Evolutionary conservation across 2,329 filamentous ascomycete species (phyloP).

Genomic region (Pseudogymnoascus sp.): DNA sequence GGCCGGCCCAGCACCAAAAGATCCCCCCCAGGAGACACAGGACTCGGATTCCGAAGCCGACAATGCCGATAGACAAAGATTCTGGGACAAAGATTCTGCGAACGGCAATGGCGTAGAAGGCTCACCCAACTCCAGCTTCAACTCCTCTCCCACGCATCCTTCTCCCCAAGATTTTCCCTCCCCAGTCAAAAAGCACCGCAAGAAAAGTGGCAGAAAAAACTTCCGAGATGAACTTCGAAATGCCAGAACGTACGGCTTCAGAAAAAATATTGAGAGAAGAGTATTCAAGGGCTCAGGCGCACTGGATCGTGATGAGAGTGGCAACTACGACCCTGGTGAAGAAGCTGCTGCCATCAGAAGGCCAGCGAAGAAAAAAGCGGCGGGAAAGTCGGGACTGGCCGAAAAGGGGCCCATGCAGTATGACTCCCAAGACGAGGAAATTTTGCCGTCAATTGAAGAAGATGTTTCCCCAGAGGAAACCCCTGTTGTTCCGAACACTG

Average conservation of each 20-base stretch:
- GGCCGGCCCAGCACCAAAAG: background rate
- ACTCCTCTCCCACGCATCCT: background rate
- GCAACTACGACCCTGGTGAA: constrained; percentile 6
- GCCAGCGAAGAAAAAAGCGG: background rate
- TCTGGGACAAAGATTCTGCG: background rate
- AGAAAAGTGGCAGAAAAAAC: background rate
- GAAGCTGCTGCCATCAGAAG: background rate
- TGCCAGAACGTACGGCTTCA: background rate
- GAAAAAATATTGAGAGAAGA: background rate
- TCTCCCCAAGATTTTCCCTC: background rate
- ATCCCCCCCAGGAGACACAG: background rate
- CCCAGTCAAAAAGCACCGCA: background rate
- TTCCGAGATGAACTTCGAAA: background rate
- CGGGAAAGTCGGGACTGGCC: background rate
- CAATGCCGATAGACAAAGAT: background rate
- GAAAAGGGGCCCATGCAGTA: background rate
- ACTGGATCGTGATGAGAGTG: constrained; percentile 7
- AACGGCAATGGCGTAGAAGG: background rate
- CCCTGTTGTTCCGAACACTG: background rate
- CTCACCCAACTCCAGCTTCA: background rate
- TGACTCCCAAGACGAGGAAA: background rate
- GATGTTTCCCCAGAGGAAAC: background rate
- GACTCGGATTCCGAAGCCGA: background rate
- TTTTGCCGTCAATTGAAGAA: background rate
- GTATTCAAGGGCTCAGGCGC: background rate